These are phyloP conservation scores for Klebsormidium nitens DNA, from an alignment of 139 green algal species.

Conservation along the genomic window DNA sequence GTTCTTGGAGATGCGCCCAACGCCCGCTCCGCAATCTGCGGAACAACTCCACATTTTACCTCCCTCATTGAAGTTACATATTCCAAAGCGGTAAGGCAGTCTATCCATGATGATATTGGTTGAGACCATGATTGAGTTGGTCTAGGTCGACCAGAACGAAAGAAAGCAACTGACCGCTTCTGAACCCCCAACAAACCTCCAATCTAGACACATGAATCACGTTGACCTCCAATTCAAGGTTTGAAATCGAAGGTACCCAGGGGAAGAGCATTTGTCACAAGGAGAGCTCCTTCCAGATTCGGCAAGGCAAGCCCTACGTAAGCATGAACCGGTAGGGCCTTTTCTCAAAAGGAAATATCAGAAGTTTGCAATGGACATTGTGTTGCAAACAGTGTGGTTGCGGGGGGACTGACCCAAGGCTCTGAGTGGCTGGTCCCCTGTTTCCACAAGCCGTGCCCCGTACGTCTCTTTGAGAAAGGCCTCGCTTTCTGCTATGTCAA, in stretches of 20 bases:
- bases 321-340: no score
- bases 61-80: no score
- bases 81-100: neutral
- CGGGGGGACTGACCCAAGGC: neutral
- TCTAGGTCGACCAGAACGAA: neutral
- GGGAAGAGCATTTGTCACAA: no score
- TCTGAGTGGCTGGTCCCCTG: no score
- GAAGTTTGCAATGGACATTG: no score
- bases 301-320: no score
- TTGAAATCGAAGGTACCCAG: no score
- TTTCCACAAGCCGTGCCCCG: conserved; percentile 10
- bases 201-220: conserved; percentile 38
- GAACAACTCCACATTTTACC: no score
- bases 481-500: conserved; percentile 57
- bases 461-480: conserved; percentile 27
- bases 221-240: neutral
- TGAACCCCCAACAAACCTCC: no score
- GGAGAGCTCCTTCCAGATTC: no score
- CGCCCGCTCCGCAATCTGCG: conserved; percentile 88
- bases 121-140: neutral
- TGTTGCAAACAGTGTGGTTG: no score
- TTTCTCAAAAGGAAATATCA: no score
- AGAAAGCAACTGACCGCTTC: neutral
- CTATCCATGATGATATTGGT: neutral
- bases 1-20: conserved; percentile 79